Base-by-base conservation (phyloP, 768 basidiomycete species). In the Serendipita sp. region DNA sequence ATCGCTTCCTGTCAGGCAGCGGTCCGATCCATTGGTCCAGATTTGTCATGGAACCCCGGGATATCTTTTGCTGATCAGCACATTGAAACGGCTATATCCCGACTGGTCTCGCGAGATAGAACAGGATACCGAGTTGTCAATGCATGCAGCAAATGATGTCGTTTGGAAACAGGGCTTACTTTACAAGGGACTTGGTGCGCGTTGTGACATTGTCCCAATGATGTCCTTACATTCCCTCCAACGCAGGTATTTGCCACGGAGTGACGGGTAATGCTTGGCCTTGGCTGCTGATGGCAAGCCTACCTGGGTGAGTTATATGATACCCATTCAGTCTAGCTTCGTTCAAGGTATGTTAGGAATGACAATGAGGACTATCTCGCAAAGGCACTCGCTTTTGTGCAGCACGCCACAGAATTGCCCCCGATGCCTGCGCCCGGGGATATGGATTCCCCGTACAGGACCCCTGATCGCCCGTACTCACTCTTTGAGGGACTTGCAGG, bases 191-290 rank as follows among this genome's bases (percentile, higher is more conserved):
- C 43, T 65, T 28, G 63, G 64, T 22, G n/a, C n/a, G n/a, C 20
- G 45, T 28, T 48, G n/a, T n/a, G 45, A 48, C 5, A 7, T 9
- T 48, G 45, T 20, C 9, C n/a, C n/a, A n/a, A 48, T 14, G 14
- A 14, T 38, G 14, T 38, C 14, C 14, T 38, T 38, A 38, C 45
- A 5, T n/a, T 20, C 45, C 9, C n/a, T 20, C 7, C 20, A n/a
- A 48, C 9, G n/a, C n/a, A 48, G 45, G 45, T 9, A 28, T 65
- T 20, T 65, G 64, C 45, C 64, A 65, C 41, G 64, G 62, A 51
- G 61, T 65, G 3, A 38, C 64, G 13, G 64, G 64, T 26, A 65
- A 65, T 58, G 64, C 64, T 16, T 65, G 62, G 62, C 61, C 63
- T n/a, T 63, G 62, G 64, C 64, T 65, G 26, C 43, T 65, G n/a